These are phyloP conservation scores for Cajanus cajan DNA, from an alignment of 306 rosid species.

Conservation along the genomic window DNA sequence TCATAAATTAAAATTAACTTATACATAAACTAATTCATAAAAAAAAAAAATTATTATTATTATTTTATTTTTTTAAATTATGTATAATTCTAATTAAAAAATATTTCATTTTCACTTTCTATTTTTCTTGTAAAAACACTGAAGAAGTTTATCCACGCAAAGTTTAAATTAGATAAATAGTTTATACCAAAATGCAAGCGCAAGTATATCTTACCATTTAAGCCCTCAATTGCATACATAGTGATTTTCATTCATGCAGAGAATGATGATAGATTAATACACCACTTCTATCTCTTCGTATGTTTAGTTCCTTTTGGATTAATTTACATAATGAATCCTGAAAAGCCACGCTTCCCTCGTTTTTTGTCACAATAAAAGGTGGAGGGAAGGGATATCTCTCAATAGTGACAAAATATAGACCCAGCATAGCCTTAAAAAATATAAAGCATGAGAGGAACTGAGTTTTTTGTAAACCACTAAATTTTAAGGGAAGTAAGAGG, in stretches of 20 bases:
- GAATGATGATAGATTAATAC: not conserved
- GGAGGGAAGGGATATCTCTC: not conserved
- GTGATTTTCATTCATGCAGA: not conserved
- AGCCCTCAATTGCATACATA: not conserved
- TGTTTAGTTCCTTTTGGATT: not conserved
- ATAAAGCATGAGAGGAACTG: not conserved
- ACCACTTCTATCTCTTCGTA: not conserved
- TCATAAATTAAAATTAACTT: too few relatives aligned
- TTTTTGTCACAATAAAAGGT: not conserved
- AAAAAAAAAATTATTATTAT: too few relatives aligned
- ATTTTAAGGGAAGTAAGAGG: not conserved
- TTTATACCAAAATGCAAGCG: not conserved
- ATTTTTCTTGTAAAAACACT: too few relatives aligned
- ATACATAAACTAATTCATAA: too few relatives aligned
- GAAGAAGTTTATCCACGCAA: too few relatives aligned
- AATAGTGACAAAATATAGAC: conserved; percentile 4
- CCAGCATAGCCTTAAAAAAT: not conserved
- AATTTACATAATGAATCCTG: not conserved
- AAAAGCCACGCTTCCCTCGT: not conserved
- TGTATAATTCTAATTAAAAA: too few relatives aligned
- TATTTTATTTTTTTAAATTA: too few relatives aligned
- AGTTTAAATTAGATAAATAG: not conserved
- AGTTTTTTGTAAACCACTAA: not conserved
- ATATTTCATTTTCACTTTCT: too few relatives aligned
- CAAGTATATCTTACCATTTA: not conserved